Evolutionary conservation across 176 grass and related monocot species (phyloP), one percentile per base, ranked within the genome.

Genomic region (Eragrostis nindensis): DNA sequence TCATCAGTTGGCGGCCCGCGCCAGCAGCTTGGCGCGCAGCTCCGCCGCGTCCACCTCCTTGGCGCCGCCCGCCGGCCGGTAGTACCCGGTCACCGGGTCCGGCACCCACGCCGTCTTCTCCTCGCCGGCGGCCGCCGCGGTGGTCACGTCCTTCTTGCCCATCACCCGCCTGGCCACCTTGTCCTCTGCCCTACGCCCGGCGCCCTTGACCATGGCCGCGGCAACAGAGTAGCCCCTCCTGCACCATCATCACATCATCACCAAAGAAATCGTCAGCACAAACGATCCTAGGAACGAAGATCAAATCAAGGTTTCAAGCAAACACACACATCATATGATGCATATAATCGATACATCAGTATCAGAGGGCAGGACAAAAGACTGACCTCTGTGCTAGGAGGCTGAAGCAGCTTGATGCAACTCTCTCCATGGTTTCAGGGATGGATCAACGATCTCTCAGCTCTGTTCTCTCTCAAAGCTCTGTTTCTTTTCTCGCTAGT

Each of bases 11-110:
- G 42, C 26, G 29, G 62, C 63, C 57, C 59, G 27, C 10, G 8
- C 53, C 53, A 88, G 83, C 52, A 88, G 6, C 74, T 48, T 76
- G 73, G 50, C 78, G 2, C 90, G 78, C 16, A 92, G 82, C 25
- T 86, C 86, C 1, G 79, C 90, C 8, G 86, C 72, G 78, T 86
- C 86, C 32, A 86, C 49, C 74, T 86, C 82, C 73, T 60, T 77
- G 55, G 55, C 13, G 61, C 68, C 47, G 5, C 64, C 75, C 2
- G 79, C 69, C 62, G 86, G 90, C 44, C 86, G 62, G 79, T 92
- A 92, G 86, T 85, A 92, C 4, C 90, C 86, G 39, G 90, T 92
- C 26, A 66, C 78, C 55, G 78, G 90, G 80, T 92, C 90, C 13
- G 86, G 86, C 78, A 86, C 78, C 90, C 86, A 92, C 19, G 86